These are phyloP conservation scores for Solanum dulcamara DNA, from an alignment of 257 asterid genomes.

Conservation along the genomic window DNA sequence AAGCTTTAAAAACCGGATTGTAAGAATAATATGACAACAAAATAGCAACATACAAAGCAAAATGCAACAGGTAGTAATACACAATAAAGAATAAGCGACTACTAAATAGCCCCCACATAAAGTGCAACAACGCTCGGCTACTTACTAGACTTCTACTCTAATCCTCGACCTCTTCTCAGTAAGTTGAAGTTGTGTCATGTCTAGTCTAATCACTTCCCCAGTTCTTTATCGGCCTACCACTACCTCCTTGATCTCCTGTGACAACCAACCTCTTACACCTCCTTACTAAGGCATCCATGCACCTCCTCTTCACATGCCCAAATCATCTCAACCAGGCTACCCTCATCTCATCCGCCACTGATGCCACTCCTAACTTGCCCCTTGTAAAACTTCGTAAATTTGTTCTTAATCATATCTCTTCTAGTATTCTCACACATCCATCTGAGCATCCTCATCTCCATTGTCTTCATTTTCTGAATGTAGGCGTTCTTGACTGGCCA, in stretches of 20 bases:
- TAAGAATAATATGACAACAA: not conserved
- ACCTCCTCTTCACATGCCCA: not conserved
- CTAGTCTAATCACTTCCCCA: not conserved
- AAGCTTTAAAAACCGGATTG: not conserved
- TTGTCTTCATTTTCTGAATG: too few species aligned
- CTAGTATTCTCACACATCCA: too few species aligned
- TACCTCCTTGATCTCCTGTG: not conserved
- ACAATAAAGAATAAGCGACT: not conserved
- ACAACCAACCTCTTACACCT: not conserved
- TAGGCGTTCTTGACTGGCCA: too few species aligned
- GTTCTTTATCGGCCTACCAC: not conserved
- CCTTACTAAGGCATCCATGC: not conserved
- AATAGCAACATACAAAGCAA: not conserved
- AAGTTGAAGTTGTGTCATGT: not conserved
- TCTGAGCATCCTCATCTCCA: too few species aligned
- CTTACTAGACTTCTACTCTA: not conserved
- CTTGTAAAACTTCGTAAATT: too few species aligned
- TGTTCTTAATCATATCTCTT: too few species aligned
- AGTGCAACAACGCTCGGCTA: not conserved
- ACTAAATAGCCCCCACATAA: not conserved
- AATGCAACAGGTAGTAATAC: not conserved
- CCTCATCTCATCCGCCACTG: not conserved
- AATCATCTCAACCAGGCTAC: not conserved
- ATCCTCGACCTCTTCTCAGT: not conserved
- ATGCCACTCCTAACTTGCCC: not conserved